phyloP scores from a whole-genome alignment of 371 early-diverging fungal species.

The Umbelopsis sp. region DNA sequence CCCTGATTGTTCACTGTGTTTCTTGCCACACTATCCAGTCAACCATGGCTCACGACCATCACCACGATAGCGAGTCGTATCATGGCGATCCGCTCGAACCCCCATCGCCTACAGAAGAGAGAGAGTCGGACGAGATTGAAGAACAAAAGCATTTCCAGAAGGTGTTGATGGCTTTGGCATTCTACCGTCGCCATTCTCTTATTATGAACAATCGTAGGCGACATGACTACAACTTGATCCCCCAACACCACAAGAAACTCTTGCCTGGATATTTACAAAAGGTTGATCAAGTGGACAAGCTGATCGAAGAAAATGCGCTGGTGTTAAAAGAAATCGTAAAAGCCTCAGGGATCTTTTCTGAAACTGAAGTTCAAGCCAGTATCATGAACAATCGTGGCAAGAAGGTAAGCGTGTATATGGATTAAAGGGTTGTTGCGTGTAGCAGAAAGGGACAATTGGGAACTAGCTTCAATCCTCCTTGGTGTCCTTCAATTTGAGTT shows the following conservation, averaged over 20 bases:
- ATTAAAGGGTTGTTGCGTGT: no score
- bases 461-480: no score
- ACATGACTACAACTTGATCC: conserved; percentile 64
- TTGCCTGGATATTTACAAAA: conserved; percentile 57
- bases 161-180: conserved; percentile 71
- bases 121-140: conserved; percentile 33
- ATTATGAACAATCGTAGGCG: conserved; percentile 73
- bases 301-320: conserved; percentile 50
- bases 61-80: background rate
- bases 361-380: conserved; percentile 31
- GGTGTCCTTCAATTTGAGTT: no score
- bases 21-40: background rate
- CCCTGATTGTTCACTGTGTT: background rate
- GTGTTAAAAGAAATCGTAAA: conserved; percentile 52
- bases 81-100: conserved; percentile 30
- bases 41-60: background rate
- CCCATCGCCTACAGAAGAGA: conserved; percentile 18
- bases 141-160: conserved; percentile 59
- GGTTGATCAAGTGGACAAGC: conserved; percentile 52
- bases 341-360: conserved; percentile 42
- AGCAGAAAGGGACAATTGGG: no score
- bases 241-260: conserved; percentile 68
- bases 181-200: conserved; percentile 71
- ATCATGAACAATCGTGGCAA: conserved; percentile 24
- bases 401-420: background rate